Base-by-base conservation (phyloP, 495 filamentous ascomycete genomes). In the Amorphotheca resinae region DNA sequence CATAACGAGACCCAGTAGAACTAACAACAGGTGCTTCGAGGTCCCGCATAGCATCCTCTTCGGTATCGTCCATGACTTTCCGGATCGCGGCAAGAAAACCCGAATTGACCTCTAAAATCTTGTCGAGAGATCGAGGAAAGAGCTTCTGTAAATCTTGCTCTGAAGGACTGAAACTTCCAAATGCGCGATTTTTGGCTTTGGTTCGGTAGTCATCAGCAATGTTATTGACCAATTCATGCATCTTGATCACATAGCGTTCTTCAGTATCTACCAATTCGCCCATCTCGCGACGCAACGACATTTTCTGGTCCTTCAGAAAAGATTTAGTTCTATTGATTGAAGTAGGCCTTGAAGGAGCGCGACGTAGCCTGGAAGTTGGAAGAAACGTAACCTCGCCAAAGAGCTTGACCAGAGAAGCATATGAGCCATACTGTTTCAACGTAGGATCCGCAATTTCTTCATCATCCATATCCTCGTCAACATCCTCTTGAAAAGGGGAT, bases 221-320 rank as follows among this genome's bases (percentile, higher is more conserved):
- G 47, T 76, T 75, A 40, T 82, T 77, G 33, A 93, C 77, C 35
- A 98, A 66, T 34, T 87, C 80, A 48, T 82, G 75, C 26, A 96
- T 52, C 55, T 94, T 93, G 55, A 70, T 65, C 23, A 96, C 86
- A 61, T 95, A 99, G 53, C 84, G 77, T 54, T 89, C 85, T 61
- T 99, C 91, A 0, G 91, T 99, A 52, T 93, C 85, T 20, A 93
- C 73, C 44, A 96, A 56, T 58, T 99, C 91, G 49, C 78, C 82
- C 77, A 99, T 81, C 55, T 93, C 87, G 48, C 84, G 76, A 39
- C 87, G 77, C 43, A 96, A 60, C 31, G 79, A 78, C 41, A 87
- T 73, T 54, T 93, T 88, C 54, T 95, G 85, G 33, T 79, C 77
- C 54, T 79, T 79, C 5, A 79, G 72, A 49, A 95, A 84, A 0